These are phyloP conservation scores for Penstemon barbatus DNA, from an alignment of 257 asterid genomes.

Conservation along the genomic window DNA sequence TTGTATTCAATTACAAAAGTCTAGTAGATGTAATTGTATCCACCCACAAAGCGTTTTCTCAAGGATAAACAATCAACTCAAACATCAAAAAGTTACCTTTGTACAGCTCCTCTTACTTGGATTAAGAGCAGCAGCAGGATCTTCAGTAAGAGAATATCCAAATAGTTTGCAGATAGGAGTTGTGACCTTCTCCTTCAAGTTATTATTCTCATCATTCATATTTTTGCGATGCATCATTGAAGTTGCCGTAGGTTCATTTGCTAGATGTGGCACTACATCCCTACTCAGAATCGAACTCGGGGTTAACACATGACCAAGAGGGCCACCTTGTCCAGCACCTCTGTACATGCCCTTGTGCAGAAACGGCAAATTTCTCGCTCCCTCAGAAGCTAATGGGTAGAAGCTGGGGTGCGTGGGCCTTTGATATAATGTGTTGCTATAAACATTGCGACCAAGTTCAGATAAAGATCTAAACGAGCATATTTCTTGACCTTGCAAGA, in stretches of 20 bases:
- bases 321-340: constrained; percentile 45
- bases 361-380: constrained; percentile 56
- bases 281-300: constrained; percentile 49
- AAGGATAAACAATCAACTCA: neutral
- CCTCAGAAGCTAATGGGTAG: constrained; percentile 92
- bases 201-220: constrained; percentile 35
- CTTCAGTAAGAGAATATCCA: constrained; percentile 76
- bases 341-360: constrained; percentile 54
- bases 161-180: constrained; percentile 57
- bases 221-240: constrained; percentile 42
- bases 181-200: constrained; percentile 42
- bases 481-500: constrained; percentile 99
- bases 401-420: constrained; percentile 44
- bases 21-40: neutral
- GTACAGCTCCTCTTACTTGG: constrained; percentile 82
- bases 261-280: constrained; percentile 32
- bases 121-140: constrained; percentile 49
- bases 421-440: constrained; percentile 34
- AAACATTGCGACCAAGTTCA: constrained; percentile 45
- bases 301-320: constrained; percentile 37
- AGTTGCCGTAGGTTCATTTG: constrained; percentile 43
- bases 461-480: constrained; percentile 72
- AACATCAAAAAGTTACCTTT: constrained; percentile 46
- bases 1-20: too few relatives aligned
- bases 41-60: constrained; percentile 15